Evolutionary conservation across 1,284 basidiomycete species (phyloP).

Genomic region (Phylloporus sp.): DNA sequence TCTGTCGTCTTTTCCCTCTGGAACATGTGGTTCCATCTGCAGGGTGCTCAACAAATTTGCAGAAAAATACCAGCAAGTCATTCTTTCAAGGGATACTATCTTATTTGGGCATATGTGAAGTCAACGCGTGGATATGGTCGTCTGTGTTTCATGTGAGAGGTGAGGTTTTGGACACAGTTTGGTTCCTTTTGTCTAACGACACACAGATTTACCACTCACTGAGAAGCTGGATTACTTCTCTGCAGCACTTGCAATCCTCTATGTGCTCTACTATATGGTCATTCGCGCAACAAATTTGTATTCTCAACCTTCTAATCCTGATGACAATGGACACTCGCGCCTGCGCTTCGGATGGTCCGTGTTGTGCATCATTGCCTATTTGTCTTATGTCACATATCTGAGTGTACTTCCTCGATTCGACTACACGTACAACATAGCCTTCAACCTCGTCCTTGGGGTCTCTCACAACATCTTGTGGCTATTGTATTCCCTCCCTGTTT

Average conservation of each 20-base stretch:
- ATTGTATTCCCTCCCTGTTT: conserved; percentile 62
- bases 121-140: conserved; percentile 95
- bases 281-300: conserved; percentile 85
- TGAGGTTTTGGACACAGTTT: conserved; percentile 38
- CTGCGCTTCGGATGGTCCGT: conserved; percentile 44
- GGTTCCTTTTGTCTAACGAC: conserved; percentile 13
- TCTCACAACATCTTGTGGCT: conserved; percentile 89
- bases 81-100: conserved; percentile 75
- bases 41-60: conserved; percentile 56
- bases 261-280: conserved; percentile 74
- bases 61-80: conserved; percentile 57
- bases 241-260: conserved; percentile 83
- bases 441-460: conserved; percentile 80
- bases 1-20: conserved; percentile 88
- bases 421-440: conserved; percentile 94
- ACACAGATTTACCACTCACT: conserved; percentile 77
- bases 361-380: conserved; percentile 55
- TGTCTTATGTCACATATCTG: conserved; percentile 81
- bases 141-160: conserved; percentile 92
- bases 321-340: conserved; percentile 6
- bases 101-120: conserved; percentile 73
- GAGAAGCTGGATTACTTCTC: conserved; percentile 97
- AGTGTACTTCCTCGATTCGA: conserved; percentile 82
- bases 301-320: conserved; percentile 29
- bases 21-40: conserved; percentile 79